These are phyloP conservation scores for Plasmodium yoelii DNA, from an alignment of 169 alveolate genomes.

Conservation along the genomic window DNA sequence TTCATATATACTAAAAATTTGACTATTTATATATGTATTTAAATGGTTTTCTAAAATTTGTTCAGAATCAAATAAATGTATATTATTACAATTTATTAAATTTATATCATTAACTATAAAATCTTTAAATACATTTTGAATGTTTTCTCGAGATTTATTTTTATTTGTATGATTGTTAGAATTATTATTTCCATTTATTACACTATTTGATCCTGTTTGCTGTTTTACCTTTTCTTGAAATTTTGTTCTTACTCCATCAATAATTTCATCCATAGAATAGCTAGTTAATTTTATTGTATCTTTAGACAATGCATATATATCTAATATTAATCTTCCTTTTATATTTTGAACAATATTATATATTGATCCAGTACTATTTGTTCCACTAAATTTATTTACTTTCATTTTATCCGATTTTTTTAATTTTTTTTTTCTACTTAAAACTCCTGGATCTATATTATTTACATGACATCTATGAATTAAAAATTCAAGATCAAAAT, in stretches of 20 bases:
- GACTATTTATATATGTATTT: constrained; percentile 37
- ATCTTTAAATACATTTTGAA: constrained; percentile 51
- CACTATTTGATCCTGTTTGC: background rate
- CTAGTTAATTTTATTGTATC: constrained; percentile 59
- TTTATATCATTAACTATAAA: constrained; percentile 65
- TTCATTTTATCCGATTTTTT: constrained; percentile 71
- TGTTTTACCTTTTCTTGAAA: constrained; percentile 9
- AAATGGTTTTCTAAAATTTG: constrained; percentile 32
- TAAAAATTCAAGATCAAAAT: constrained; percentile 58
- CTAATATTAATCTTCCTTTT: constrained; percentile 58
- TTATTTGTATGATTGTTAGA: background rate
- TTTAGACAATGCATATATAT: constrained; percentile 42
- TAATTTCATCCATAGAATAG: constrained; percentile 65
- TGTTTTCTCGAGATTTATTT: background rate
- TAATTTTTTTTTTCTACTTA: constrained; percentile 67
- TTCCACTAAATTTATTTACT: constrained; percentile 66
- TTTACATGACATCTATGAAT: constrained; percentile 71
- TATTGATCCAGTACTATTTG: constrained; percentile 66
- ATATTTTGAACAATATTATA: constrained; percentile 50
- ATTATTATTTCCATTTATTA: background rate
- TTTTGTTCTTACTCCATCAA: constrained; percentile 40
- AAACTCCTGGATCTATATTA: constrained; percentile 30
- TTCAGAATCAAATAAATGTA: constrained; percentile 51
- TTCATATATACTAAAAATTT: constrained; percentile 49
- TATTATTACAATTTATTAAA: constrained; percentile 47